A percentile compares a stretch with the other conserved stretches of the same genome.
phyloP scores from a whole-genome alignment of 2,329 filamentous ascomycete genomes.

The Pyrenochaeta sp. region DNA sequence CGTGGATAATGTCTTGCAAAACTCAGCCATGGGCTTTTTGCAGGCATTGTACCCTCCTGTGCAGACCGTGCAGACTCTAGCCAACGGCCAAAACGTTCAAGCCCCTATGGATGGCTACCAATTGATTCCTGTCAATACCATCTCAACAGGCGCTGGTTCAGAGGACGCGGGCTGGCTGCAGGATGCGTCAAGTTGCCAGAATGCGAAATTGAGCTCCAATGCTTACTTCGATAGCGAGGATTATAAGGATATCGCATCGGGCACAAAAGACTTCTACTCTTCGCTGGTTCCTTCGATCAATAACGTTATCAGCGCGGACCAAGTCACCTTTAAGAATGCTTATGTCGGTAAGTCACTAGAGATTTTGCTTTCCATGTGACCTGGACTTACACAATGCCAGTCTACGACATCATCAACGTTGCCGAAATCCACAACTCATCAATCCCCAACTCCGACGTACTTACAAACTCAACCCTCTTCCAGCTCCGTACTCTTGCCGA shows the following conservation, averaged over 20 bases:
- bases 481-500: constrained; percentile 79
- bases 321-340: constrained; percentile 68
- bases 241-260: constrained; percentile 58
- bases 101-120: constrained; percentile 83
- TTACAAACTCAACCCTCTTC: constrained; percentile 68
- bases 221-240: constrained; percentile 63
- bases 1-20: constrained; percentile 78
- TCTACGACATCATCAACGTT: constrained; percentile 71
- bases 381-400: constrained; percentile 22
- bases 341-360: constrained; percentile 62
- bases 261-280: constrained; percentile 64
- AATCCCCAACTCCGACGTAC: constrained; percentile 63
- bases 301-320: constrained; percentile 56
- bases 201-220: constrained; percentile 66
- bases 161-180: constrained; percentile 68
- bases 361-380: neutral
- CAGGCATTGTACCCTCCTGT: constrained; percentile 88
- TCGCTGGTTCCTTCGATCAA: constrained; percentile 62
- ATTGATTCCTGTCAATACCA: constrained; percentile 76
- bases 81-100: constrained; percentile 72
- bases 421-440: constrained; percentile 69
- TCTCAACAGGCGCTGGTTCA: constrained; percentile 66
- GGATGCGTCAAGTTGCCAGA: constrained; percentile 63
- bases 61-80: constrained; percentile 65
- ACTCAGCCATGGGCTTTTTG: constrained; percentile 79